phyloP scores from a whole-genome alignment of 495 filamentous ascomycete species.

The Aspergillus sparsus region DNA sequence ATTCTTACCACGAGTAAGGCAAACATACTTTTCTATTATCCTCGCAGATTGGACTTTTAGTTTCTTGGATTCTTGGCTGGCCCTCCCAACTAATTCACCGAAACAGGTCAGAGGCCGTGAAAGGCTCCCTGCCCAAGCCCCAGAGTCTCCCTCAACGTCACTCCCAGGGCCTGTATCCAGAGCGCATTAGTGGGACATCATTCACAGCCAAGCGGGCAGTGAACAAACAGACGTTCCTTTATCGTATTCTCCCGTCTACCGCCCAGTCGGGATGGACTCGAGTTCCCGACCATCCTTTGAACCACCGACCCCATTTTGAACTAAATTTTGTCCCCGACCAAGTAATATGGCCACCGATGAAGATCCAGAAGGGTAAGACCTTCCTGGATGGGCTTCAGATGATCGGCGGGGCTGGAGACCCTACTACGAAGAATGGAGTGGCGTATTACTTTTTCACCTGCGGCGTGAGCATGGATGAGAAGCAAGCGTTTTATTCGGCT shows the following conservation, averaged over 20 bases:
- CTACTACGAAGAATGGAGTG: conserved; percentile 7
- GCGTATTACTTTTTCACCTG: conserved; percentile 15
- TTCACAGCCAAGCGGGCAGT: conserved; percentile 12
- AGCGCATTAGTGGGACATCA: conserved; percentile 12
- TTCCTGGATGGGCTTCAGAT: conserved; percentile 13
- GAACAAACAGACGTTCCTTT: conserved; percentile 14
- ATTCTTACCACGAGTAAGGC: conserved; percentile 10
- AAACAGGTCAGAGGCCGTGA: conserved; percentile 1
- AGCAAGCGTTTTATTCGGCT: conserved; percentile 12
- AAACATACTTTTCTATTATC: no score
- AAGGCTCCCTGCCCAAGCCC: conserved; percentile 2
- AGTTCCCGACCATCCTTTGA: conserved; percentile 8
- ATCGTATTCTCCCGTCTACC: conserved; percentile 12
- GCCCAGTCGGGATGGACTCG: conserved; percentile 9
- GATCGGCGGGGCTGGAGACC: conserved; percentile 10
- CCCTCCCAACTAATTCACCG: neutral
- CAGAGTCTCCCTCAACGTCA: conserved; percentile 12
- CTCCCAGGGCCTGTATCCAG: conserved; percentile 8
- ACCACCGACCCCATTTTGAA: conserved; percentile 9
- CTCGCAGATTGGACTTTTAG: no score
- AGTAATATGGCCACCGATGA: conserved; percentile 4
- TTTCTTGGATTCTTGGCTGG: no score
- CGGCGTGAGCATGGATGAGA: conserved; percentile 12
- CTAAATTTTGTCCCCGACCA: conserved; percentile 12
- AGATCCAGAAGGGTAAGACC: conserved; percentile 5